Percentiles rank a stretch among this genome's conserved stretches.
Conservation (phyloP, 108 stramenopile genomes). For the Aurantiochytrium sp. region DNA sequence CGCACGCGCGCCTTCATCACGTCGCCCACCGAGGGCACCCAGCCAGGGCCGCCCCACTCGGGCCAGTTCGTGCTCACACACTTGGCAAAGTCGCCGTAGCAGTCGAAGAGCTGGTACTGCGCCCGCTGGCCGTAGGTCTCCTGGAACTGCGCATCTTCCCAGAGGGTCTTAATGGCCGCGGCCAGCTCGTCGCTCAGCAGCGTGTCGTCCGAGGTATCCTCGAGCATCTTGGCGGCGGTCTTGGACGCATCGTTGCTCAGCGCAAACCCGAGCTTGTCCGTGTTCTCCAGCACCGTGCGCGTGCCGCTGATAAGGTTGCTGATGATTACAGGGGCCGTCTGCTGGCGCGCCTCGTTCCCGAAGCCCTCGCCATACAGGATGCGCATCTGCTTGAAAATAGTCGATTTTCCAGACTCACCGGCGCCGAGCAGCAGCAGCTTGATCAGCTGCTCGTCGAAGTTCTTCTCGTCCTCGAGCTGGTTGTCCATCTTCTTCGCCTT, state of each 20-base stretch:
- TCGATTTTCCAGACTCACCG: slow-evolving; percentile 50
- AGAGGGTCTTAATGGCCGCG: slow-evolving; percentile 45
- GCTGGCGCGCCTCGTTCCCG: slow-evolving; percentile 31
- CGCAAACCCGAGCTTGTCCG: slow-evolving; percentile 3
- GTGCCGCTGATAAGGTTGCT: slow-evolving; percentile 19
- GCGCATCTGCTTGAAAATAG: slow-evolving; percentile 55
- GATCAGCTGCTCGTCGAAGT: background rate
- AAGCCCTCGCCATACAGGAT: slow-evolving; percentile 47
- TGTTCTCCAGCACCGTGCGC: slow-evolving; percentile 9
- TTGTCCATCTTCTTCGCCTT: slow-evolving; percentile 25
- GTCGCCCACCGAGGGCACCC: slow-evolving; percentile 82
- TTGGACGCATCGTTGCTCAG: background rate
- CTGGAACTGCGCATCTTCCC: slow-evolving; percentile 48
- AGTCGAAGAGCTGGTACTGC: slow-evolving; percentile 35
- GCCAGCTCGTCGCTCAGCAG: slow-evolving; percentile 36
- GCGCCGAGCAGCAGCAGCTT: slow-evolving; percentile 38
- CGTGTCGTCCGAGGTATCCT: background rate
- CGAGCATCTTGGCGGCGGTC: background rate
- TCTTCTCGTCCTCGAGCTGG: background rate
- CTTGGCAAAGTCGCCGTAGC: slow-evolving; percentile 30
- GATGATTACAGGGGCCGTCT: slow-evolving; percentile 6
- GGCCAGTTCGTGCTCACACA: background rate
- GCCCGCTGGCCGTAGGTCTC: background rate
- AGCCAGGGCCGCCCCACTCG: slow-evolving; percentile 70
- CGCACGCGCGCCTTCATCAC: slow-evolving; percentile 88